Base-by-base conservation (phyloP, 164 flowering plant species). In the Santalum album region DNA sequence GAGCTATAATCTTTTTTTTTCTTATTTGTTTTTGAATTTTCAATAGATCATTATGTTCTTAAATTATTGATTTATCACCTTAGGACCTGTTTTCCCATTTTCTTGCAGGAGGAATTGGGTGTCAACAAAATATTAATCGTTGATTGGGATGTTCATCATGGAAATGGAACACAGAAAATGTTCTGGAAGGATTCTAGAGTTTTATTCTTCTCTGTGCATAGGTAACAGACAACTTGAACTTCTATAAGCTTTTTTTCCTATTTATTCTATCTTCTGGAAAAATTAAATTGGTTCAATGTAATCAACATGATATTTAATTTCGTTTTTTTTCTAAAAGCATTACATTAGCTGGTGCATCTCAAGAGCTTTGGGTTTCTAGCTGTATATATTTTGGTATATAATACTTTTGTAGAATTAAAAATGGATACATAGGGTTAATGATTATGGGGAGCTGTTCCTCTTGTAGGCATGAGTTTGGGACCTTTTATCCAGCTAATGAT, bases 101-200 rank as follows among this genome's bases (percentile, higher is more conserved):
- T 29, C 51, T 59, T 68, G 61, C 77, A 83, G 96, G 82, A 79
- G 27, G 92, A 85, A 58, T 68, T 89, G 58, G 97, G 97, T 21
- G 67, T 94, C 34, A 72, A 68, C 6, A 90, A 75, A 63, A 82
- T 94, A 23, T 65, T 94, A 67, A 86, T 94, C 64, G 97, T 94
- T 69, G 99, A 94, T 70, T 94, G 99, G 99, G 99, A 94, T 77
- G 97, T 94, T 24, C 99, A 94, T 68, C 99, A 94, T 78, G 99
- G 99, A 26, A 94, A 94, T 78, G 97, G 88, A 53, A 94, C 99
- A 35, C 99, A 94, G 54, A 87, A 90, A 61, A 84, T 75, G 83
- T 94, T 94, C 57, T 94, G 85, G 84, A 68, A 84, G 53, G 99
- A 94, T 66, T 72, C 95, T 53, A 82, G 87, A 54, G 99, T 94